Evolutionary conservation across 768 basidiomycete genomes (phyloP), one percentile per base, ranked within the genome.

Genomic region (Lactarius evosmus): DNA sequence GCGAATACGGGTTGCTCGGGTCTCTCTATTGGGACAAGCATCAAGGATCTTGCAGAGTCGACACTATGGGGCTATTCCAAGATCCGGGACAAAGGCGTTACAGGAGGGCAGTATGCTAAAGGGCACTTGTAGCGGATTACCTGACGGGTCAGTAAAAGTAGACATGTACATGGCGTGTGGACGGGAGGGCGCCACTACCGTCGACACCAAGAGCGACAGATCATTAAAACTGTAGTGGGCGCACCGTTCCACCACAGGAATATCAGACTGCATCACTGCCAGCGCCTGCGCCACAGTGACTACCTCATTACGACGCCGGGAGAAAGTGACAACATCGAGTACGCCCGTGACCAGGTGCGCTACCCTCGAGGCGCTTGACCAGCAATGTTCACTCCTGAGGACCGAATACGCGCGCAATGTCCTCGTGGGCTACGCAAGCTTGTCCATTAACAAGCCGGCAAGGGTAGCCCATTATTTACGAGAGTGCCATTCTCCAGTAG

Each of bases 351-450:
- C 11, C 89, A 87, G 0, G 83, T 73, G 73, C 91, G 91, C 91
- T 92, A 95, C 32, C 84, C 82, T 19, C 69, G 8, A 95, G 74
- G 44, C 90, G 80, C 93, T n/a, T n/a, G n/a, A n/a, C n/a, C n/a
- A n/a, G n/a, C n/a, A n/a, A n/a, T n/a, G n/a, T n/a, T n/a, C n/a
- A 95, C 73, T 95, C 89, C 68, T 82, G 83, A 44, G 80, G 81
- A 70, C 87, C 88, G 71, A 95, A 94, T 11, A 83, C 81, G 61
- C 82, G 67, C 85, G 85, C 41, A 95, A 75, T 55, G 84, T 85
- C 70, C 89, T 87, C 9, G 85, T 80, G 1, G 86, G 84, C 72
- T 95, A 93, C 1, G 91, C 90, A 55, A 95, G 86, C 73, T 92
- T 94, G 40, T 89, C 93, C 56, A 85, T 84, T 34, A 94, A 73